Conservation (phyloP, 2,329 filamentous ascomycete species). For the Ophiostoma angusticollis region DNA sequence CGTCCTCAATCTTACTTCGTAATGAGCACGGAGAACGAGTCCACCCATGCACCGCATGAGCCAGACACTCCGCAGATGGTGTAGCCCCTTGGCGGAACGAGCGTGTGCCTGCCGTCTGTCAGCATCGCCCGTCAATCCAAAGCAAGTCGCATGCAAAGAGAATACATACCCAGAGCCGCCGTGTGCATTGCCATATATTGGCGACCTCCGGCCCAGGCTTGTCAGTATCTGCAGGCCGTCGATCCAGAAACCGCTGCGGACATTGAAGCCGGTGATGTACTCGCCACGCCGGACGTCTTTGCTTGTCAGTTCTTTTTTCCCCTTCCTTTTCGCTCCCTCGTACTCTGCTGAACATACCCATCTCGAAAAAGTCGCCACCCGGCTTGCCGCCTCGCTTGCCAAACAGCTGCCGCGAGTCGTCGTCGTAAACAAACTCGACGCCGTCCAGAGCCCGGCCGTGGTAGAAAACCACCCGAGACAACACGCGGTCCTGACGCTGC, state of each 20-base stretch:
- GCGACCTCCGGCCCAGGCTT: conserved; percentile 73
- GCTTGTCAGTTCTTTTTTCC: too few species aligned
- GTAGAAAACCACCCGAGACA: conserved; percentile 64
- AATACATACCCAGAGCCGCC: conserved; percentile 69
- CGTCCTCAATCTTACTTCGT: conserved; percentile 12
- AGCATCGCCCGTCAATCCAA: conserved; percentile 13
- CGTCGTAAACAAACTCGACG: conserved; percentile 86
- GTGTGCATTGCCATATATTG: conserved; percentile 66
- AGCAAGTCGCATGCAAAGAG: background rate
- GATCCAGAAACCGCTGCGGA: conserved; percentile 70
- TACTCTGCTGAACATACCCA: conserved; percentile 61
- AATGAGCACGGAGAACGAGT: conserved; percentile 69
- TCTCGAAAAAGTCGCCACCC: conserved; percentile 59
- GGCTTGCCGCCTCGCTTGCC: conserved; percentile 63
- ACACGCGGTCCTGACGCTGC: conserved; percentile 53
- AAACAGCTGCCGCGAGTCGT: conserved; percentile 72
- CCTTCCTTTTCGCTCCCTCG: too few species aligned
- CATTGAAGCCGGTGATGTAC: conserved; percentile 72
- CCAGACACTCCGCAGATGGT: conserved; percentile 79
- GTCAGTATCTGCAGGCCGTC: conserved; percentile 86
- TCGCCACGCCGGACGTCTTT: conserved; percentile 74
- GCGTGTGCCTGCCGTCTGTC: conserved; percentile 50
- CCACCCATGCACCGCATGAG: conserved; percentile 66
- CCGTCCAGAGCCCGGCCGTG: conserved; percentile 69
- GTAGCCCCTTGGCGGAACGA: conserved; percentile 83